Evolutionary conservation across 352 stramenopile genomes (phyloP), one percentile per base, ranked within the genome.

Genomic region (Globisporangium parvum): DNA sequence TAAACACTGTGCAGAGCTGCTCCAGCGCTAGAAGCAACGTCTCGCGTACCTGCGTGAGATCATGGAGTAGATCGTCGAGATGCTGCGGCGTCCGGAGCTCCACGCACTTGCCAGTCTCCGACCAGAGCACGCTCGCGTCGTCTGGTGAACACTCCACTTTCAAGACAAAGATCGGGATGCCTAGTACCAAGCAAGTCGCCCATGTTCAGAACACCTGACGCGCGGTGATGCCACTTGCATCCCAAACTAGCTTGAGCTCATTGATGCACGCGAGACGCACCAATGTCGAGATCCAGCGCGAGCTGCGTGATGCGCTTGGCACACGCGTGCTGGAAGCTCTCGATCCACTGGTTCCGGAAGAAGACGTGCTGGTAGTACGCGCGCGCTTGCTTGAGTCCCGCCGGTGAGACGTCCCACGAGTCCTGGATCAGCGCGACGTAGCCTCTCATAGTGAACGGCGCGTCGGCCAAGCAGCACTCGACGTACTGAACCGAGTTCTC

Each of bases 301-400:
- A 58, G 47, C 5, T 62, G 46, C 2, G 78, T 86, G 49, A 91
- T 73, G 11, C 57, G 56, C 47, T 63, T 77, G 28, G 68, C 75
- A 42, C 73, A 87, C 8, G 69, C 6, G 37, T 73, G 59, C 9
- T 88, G 73, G 31, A 79, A 88, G n/a, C 77, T 67, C 28, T 69
- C 62, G 35, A 84, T 63, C 78, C 76, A 89, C 31, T 73, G 55
- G 52, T 87, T 85, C 21, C 75, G 67, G 40, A 91, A 66, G 53
- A 84, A 93, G 0, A 70, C 57, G 54, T 77, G 88, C 53, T 93
- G 82, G 55, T 93, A 93, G 59, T 85, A 89, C 21, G 63, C 62
- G 49, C 67, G 74, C 15, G 80, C 82, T 49, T 93, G 77, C 47
- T 82, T 70, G 53, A 88, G 63, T 54, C 67, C 63, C 51, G 71